Percentiles rank a stretch among this genome's conserved stretches.
These are phyloP conservation scores for Coccinonectria pachysandricola DNA, from an alignment of 2,329 filamentous ascomycete species.

Conservation along the genomic window DNA sequence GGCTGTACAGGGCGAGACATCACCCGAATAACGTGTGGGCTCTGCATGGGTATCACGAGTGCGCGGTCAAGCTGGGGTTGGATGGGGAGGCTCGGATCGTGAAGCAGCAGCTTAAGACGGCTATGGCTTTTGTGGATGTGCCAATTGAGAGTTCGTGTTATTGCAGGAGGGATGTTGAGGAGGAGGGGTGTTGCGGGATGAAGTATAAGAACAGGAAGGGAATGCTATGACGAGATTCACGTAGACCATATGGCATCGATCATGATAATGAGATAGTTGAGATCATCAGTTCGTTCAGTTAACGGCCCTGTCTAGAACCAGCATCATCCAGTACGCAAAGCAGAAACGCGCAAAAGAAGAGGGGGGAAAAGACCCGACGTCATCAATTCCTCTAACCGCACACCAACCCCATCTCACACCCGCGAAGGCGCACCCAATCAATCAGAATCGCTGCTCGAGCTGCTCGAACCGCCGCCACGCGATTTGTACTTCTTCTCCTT, in stretches of 20 bases:
- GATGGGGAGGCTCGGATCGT: slow-evolving; percentile 25
- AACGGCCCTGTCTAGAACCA: too few relatives aligned
- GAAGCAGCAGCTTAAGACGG: slow-evolving; percentile 37
- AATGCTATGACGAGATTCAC: too few relatives aligned
- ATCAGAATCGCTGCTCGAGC: background rate
- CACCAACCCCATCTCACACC: too few relatives aligned
- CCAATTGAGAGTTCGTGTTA: slow-evolving; percentile 29
- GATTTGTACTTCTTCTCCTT: background rate
- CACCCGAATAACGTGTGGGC: slow-evolving; percentile 68
- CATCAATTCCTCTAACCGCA: too few relatives aligned
- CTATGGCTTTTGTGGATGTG: slow-evolving; percentile 49
- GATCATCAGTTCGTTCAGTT: too few relatives aligned
- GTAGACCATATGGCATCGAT: too few relatives aligned
- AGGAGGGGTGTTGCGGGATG: slow-evolving; percentile 3
- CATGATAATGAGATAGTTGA: too few relatives aligned
- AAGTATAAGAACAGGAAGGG: too few relatives aligned
- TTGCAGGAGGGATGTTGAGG: slow-evolving; percentile 9
- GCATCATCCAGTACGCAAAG: too few relatives aligned
- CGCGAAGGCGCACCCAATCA: too few relatives aligned
- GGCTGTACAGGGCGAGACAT: slow-evolving; percentile 48
- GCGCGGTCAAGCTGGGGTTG: slow-evolving; percentile 41
- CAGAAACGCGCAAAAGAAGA: too few relatives aligned
- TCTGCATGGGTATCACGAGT: slow-evolving; percentile 61
- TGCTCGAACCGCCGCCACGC: background rate
- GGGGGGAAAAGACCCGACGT: too few relatives aligned